phyloP scores from a whole-genome alignment of 495 filamentous ascomycete species.

The Letharia lupina region DNA sequence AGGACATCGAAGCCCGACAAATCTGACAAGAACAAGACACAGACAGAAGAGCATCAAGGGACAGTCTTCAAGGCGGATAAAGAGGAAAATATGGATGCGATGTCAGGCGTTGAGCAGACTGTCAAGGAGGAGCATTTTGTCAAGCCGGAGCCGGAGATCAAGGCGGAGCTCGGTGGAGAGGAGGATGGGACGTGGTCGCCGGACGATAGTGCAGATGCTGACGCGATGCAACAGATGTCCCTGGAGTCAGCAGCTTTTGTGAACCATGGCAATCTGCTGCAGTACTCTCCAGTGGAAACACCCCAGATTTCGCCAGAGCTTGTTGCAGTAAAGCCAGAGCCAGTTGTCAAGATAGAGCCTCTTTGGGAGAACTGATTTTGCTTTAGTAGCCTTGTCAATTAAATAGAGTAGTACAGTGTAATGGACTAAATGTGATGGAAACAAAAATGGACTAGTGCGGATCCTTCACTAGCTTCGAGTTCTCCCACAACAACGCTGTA shows the following conservation, averaged over 20 bases:
- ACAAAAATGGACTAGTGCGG: background rate
- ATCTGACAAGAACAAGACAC: constrained; percentile 16
- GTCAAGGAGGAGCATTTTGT: constrained; percentile 10
- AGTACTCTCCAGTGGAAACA: background rate
- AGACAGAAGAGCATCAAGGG: constrained; percentile 10
- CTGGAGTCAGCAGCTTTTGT: background rate
- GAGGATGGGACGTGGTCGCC: constrained; percentile 1
- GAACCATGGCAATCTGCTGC: background rate
- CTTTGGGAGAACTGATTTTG: background rate
- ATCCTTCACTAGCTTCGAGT: background rate
- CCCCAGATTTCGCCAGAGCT: background rate
- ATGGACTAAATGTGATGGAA: background rate
- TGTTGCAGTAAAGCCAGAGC: constrained; percentile 4
- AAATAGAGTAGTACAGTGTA: background rate
- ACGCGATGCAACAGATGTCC: background rate
- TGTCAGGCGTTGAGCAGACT: background rate
- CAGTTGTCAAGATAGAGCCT: constrained; percentile 4
- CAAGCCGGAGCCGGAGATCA: constrained; percentile 7
- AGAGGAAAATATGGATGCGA: constrained; percentile 2
- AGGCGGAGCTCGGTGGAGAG: constrained; percentile 4
- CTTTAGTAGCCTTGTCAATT: background rate
- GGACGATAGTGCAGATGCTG: background rate
- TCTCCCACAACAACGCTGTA: background rate
- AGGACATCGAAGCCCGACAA: constrained; percentile 21
- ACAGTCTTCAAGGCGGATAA: constrained; percentile 1